These are phyloP conservation scores for Lipomyces sp. DNA, from an alignment of 805 yeast species.

Conservation along the genomic window DNA sequence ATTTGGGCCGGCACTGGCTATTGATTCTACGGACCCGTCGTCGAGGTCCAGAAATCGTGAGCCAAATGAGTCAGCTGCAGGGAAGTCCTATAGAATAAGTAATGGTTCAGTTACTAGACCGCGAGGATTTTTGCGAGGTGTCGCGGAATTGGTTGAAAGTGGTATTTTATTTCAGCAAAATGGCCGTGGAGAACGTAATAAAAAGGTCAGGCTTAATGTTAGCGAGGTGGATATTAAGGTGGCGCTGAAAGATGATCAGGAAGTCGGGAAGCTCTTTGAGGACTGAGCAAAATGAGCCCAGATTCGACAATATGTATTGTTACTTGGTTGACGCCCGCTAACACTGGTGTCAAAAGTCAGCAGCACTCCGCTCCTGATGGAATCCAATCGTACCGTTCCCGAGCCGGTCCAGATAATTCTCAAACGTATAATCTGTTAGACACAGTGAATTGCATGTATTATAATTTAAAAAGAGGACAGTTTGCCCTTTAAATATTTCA, in stretches of 20 bases:
- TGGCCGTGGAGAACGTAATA: conserved; percentile 67
- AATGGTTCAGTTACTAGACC: conserved; percentile 54
- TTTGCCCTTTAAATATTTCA: no score
- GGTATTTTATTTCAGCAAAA: conserved; percentile 77
- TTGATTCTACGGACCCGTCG: conserved; percentile 53
- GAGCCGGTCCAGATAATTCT: no score
- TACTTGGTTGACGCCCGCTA: neutral
- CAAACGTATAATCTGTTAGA: no score
- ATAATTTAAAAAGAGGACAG: no score
- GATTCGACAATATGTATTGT: neutral
- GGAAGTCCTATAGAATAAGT: conserved; percentile 44
- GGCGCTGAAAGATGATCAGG: conserved; percentile 50
- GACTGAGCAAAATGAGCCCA: neutral
- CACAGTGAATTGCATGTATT: no score
- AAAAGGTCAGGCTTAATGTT: conserved; percentile 66
- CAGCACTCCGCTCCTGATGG: no score
- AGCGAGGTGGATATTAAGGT: conserved; percentile 70
- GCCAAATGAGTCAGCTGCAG: conserved; percentile 33
- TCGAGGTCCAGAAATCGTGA: conserved; percentile 38
- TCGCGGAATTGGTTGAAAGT: conserved; percentile 74
- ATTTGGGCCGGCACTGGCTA: conserved; percentile 21
- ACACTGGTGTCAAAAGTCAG: no score
- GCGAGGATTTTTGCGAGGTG: conserved; percentile 61
- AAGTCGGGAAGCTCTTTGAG: conserved; percentile 29
- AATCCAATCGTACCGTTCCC: no score